These are phyloP conservation scores for Kodamaea kaohsiungensis DNA, from an alignment of 805 yeast genomes.

Conservation along the genomic window DNA sequence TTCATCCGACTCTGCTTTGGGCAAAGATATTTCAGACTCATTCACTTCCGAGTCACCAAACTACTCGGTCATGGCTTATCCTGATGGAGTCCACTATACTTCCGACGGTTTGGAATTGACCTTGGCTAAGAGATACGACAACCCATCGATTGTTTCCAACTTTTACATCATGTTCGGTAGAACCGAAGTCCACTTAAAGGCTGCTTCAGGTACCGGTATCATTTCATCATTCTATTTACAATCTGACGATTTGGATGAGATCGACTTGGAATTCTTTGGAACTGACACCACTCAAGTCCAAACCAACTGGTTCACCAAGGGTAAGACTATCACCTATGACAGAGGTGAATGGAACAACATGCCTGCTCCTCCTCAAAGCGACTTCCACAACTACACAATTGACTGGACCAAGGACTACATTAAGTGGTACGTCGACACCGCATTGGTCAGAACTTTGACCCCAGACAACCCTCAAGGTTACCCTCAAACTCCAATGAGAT, in stretches of 20 bases:
- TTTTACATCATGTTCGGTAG: conserved; percentile 90
- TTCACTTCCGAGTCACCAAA: conserved; percentile 50
- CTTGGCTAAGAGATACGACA: conserved; percentile 63
- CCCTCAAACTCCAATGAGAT: conserved; percentile 20
- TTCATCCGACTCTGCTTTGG: conserved; percentile 58
- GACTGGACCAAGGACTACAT: conserved; percentile 16
- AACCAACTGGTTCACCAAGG: conserved; percentile 80
- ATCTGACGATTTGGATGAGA: conserved; percentile 83
- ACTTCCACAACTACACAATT: conserved; percentile 16
- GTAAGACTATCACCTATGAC: conserved; percentile 72
- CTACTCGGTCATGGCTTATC: conserved; percentile 44
- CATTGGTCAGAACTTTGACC: conserved; percentile 13
- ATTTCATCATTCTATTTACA: conserved; percentile 81
- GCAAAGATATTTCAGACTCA: conserved; percentile 50
- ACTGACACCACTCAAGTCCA: conserved; percentile 74
- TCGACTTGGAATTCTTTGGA: conserved; percentile 88
- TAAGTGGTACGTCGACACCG: conserved; percentile 15
- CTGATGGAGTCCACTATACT: conserved; percentile 26
- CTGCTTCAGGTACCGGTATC: conserved; percentile 78
- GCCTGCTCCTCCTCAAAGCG: conserved; percentile 14
- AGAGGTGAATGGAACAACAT: conserved; percentile 16
- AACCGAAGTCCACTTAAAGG: conserved; percentile 68
- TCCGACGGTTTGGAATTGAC: conserved; percentile 61
- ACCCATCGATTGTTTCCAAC: conserved; percentile 75
- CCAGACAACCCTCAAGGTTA: conserved; percentile 15